Percentiles rank a stretch among this genome's conserved stretches.
Conservation (phyloP, 495 filamentous ascomycete species). For the Neurospora tetraspora region DNA sequence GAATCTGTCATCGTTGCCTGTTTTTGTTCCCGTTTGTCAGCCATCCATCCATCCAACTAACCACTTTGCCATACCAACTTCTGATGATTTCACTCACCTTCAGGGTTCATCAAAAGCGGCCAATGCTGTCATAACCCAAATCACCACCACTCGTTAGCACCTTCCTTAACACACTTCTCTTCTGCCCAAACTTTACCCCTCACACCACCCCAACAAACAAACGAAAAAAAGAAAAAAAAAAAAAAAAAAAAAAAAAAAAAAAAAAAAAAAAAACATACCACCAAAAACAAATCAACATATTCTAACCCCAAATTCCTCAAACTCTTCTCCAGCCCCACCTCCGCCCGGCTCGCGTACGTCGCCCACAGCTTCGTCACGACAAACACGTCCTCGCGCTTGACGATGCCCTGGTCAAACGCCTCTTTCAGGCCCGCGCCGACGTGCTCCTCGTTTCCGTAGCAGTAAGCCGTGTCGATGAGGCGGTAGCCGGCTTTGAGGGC, state of each 20-base stretch:
- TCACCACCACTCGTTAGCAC: constrained; percentile 27
- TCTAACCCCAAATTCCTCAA: constrained; percentile 62
- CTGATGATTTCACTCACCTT: constrained; percentile 30
- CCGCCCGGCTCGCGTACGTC: constrained; percentile 60
- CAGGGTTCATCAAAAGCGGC: constrained; percentile 74
- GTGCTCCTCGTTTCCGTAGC: constrained; percentile 50
- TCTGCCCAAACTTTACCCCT: not conserved
- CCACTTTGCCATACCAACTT: no score
- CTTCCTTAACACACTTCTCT: not conserved
- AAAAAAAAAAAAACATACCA: constrained; percentile 14
- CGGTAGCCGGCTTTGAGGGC: constrained; percentile 55
- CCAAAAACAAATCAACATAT: constrained; percentile 74
- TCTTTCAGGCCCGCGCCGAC: constrained; percentile 47
- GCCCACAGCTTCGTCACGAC: constrained; percentile 79
- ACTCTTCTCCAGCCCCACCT: constrained; percentile 58
- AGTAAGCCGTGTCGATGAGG: constrained; percentile 51
- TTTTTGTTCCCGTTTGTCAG: not conserved
- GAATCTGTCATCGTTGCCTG: constrained; percentile 66
- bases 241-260: no score
- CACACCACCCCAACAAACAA: not conserved
- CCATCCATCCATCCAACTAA: not conserved
- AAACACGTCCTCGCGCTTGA: constrained; percentile 71
- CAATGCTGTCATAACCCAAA: constrained; percentile 43
- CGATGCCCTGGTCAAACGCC: constrained; percentile 55
- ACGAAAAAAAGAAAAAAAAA: not conserved